Percentiles rank a stretch among this genome's conserved stretches.
Conservation (phyloP, 306 rosid genomes). For the Benincasa hispida region DNA sequence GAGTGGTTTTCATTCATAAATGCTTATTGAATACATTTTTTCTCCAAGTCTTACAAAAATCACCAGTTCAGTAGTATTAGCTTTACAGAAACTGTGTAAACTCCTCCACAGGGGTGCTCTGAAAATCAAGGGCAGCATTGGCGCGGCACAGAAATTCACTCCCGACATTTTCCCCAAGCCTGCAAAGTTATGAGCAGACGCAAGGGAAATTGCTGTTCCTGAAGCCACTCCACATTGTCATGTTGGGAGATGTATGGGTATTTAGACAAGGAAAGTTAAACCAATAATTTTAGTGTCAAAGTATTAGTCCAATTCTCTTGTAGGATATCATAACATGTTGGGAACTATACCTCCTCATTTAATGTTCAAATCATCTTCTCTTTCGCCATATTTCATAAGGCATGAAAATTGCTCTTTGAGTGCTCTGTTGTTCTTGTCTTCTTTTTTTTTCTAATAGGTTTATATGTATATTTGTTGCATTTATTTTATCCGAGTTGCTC, state of each 20-base stretch:
- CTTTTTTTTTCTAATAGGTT: too few relatives aligned
- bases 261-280: background rate
- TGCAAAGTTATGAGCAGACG: conserved; percentile 61
- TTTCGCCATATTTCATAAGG: background rate
- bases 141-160: conserved; percentile 83
- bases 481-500: background rate
- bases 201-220: background rate
- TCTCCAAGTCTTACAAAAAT: background rate
- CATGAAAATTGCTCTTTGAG: background rate
- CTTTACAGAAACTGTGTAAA: conserved; percentile 11
- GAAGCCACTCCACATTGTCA: conserved; percentile 3
- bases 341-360: background rate
- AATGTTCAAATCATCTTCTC: background rate
- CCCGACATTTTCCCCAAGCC: conserved; percentile 94
- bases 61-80: background rate
- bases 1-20: background rate
- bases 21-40: background rate
- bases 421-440: background rate
- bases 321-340: background rate
- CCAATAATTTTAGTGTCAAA: background rate
- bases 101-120: conserved; percentile 51
- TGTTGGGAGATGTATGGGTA: background rate
- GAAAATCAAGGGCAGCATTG: conserved; percentile 80
- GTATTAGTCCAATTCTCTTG: background rate
- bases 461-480: background rate